Evolutionary conservation across 176 grass and related monocot genomes (phyloP), one percentile per base, ranked within the genome.

Genomic region (Juncus inflexus): DNA sequence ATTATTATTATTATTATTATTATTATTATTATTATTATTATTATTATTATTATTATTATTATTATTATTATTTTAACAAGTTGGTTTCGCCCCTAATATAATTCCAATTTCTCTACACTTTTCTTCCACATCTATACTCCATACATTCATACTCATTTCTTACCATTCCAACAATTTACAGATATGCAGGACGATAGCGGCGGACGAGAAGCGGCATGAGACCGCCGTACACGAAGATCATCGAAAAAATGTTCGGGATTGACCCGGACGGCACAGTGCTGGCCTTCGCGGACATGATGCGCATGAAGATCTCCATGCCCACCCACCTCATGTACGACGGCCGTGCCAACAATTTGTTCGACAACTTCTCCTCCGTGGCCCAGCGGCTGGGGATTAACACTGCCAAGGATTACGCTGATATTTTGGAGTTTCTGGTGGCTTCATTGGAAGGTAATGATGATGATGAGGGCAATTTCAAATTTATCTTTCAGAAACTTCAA

Each of bases 301-400:
- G 79, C 76, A 96, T 90, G 74, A 96, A 96, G 73, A 96, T 96
- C 9, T 83, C 91, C 1, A 91, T 96, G 91, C 91, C 91, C 15
- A 87, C 91, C 7, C 91, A 96, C 59, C 79, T 96, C 66, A 96
- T 96, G 91, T 96, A 90, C 3, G 91, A 96, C 1, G 87, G 91
- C 40, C 38, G 76, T 42, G 91, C 90, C 3, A 76, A 88, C 41
- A 90, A 90, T 54, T 79, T 96, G 65, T 96, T 96, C 4, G 91
- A 96, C 11, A 60, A 96, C 74, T 96, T 96, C 81, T 96, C 91
- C 55, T 47, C 67, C 64, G 91, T 96, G 0, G 91, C 91, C 0
- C 84, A 96, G 55, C 90, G 79, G 40, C 77, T 91, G 8, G 91
- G 81, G 2, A 81, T 96, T 42, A 90, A 96, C 74, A 96, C 91